phyloP scores from a whole-genome alignment of 1,139 yeast species.

The Suhomyces maxii region DNA sequence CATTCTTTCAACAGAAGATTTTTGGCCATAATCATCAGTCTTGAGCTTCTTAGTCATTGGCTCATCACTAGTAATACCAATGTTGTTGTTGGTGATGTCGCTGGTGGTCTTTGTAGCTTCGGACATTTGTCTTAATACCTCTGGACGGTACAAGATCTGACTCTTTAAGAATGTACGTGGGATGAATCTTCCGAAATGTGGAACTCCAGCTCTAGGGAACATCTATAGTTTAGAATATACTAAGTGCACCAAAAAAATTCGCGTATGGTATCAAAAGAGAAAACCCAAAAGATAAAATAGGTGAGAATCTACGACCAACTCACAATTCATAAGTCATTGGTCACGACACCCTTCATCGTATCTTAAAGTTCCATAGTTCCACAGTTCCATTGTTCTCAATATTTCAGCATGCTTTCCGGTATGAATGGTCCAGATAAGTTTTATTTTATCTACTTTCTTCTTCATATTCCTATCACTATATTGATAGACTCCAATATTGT shows the following conservation, averaged over 20 bases:
- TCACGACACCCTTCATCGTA: too few relatives aligned
- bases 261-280: not conserved
- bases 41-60: conserved; percentile 5
- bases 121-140: not conserved
- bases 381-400: too few relatives aligned
- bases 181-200: not conserved
- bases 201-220: not conserved
- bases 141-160: not conserved
- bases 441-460: conserved; percentile 33
- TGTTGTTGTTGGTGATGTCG: not conserved
- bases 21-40: not conserved
- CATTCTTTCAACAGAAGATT: conserved; percentile 4
- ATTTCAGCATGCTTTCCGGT: too few relatives aligned
- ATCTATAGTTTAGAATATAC: not conserved
- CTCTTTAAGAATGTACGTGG: not conserved
- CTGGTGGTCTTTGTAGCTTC: conserved; percentile 1
- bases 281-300: not conserved
- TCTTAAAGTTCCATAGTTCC: too few relatives aligned
- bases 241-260: not conserved
- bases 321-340: too few relatives aligned
- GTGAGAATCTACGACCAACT: too few relatives aligned
- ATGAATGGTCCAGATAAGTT: conserved; percentile 21
- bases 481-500: conserved; percentile 73
- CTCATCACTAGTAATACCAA: not conserved
- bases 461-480: conserved; percentile 76